phyloP scores from a whole-genome alignment of 257 asterid genomes.

The Nicotiana sylvestris region DNA sequence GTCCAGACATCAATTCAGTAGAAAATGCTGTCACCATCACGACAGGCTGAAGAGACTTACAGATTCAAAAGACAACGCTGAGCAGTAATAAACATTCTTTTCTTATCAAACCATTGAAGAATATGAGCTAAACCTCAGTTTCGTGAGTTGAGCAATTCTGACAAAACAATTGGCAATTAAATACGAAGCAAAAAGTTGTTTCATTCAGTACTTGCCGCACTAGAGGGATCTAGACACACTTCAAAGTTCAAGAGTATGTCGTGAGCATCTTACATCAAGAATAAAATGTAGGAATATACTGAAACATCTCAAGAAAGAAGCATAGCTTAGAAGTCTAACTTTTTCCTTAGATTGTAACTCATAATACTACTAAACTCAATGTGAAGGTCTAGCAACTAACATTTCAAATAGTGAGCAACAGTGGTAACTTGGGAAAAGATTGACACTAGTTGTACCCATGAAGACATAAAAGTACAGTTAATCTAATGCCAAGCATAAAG shows the following conservation, averaged over 20 bases:
- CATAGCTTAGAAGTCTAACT: background rate
- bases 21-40: background rate
- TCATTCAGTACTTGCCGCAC: background rate
- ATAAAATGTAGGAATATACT: background rate
- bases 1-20: background rate
- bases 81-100: background rate
- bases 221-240: background rate
- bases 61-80: background rate
- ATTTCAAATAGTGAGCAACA: background rate
- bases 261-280: background rate
- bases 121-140: background rate
- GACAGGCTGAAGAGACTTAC: background rate
- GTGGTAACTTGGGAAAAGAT: background rate
- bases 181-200: background rate
- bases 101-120: background rate
- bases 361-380: background rate
- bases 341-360: background rate
- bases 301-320: background rate
- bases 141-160: background rate
- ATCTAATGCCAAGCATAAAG: background rate
- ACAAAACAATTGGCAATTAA: background rate
- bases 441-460: background rate
- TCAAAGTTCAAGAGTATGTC: background rate
- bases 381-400: background rate
- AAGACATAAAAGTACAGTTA: background rate